Percentiles rank a stretch among this genome's conserved stretches.
Evolutionary conservation across 1,284 basidiomycete species (phyloP).

Genomic region (Xerocomus minutiporus): DNA sequence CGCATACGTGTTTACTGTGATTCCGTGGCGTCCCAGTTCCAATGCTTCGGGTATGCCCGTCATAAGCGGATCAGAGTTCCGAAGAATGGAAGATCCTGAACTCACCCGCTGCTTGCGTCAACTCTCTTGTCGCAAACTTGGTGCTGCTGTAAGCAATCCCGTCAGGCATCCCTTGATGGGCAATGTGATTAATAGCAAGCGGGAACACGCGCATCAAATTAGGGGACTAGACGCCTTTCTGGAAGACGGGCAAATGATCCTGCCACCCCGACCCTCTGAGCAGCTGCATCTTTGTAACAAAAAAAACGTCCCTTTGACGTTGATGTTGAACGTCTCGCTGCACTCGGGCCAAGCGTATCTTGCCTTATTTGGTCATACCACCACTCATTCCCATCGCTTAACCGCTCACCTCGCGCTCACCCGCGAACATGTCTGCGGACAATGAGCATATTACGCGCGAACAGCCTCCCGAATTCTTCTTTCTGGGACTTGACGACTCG

Average conservation of each 20-base stretch:
- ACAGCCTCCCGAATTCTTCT: neutral
- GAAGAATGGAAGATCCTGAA: neutral
- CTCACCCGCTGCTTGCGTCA: neutral
- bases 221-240: neutral
- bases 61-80: neutral
- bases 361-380: too few relatives aligned
- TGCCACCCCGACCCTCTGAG: neutral
- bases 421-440: neutral
- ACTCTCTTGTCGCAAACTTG: neutral
- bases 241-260: neutral
- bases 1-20: neutral
- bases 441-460: neutral
- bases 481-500: slow-evolving; percentile 2
- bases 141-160: neutral
- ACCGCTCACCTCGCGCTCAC: neutral
- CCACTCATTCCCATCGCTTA: neutral
- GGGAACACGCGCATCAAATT: neutral
- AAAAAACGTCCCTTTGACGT: neutral
- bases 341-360: neutral
- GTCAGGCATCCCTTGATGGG: neutral
- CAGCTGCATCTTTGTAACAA: neutral
- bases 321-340: neutral
- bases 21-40: neutral
- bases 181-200: neutral
- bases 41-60: neutral